Percentiles rank a stretch among this genome's conserved stretches.
Conservation (phyloP, 1,284 basidiomycete genomes). For the Trametes hirsuta region DNA sequence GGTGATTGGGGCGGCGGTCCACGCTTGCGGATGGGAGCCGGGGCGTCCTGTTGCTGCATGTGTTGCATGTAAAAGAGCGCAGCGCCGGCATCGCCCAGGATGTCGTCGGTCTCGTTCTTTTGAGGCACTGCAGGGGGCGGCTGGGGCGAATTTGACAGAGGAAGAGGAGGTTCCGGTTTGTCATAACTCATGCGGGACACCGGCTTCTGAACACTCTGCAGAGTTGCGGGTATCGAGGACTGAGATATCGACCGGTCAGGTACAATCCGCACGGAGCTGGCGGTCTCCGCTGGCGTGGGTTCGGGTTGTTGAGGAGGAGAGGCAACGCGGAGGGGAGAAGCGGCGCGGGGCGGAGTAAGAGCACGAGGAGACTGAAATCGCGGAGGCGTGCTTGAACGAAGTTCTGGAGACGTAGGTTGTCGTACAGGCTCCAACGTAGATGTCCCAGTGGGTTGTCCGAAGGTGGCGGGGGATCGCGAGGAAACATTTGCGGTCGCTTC, state of each 20-base stretch:
- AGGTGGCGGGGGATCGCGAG: slow-evolving; percentile 16
- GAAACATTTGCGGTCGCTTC: slow-evolving; percentile 13
- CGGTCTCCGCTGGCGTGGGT: slow-evolving; percentile 1
- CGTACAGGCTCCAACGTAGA: slow-evolving; percentile 20
- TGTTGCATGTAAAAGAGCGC: slow-evolving; percentile 74
- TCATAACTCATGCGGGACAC: slow-evolving; percentile 8
- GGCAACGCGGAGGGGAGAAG: slow-evolving; percentile 13
- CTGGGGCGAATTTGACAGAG: not conserved
- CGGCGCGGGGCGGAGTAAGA: slow-evolving; percentile 8
- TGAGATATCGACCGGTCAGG: slow-evolving; percentile 23
- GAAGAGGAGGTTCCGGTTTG: slow-evolving; percentile 10
- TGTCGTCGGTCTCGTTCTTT: slow-evolving; percentile 33
- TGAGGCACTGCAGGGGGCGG: slow-evolving; percentile 13
- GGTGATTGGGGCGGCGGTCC: slow-evolving; percentile 21
- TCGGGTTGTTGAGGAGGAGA: slow-evolving; percentile 5
- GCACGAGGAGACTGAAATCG: slow-evolving; percentile 20
- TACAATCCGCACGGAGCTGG: slow-evolving; percentile 18
- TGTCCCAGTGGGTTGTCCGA: slow-evolving; percentile 11
- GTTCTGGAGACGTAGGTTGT: slow-evolving; percentile 22
- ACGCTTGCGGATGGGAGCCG: slow-evolving; percentile 22
- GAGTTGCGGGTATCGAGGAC: slow-evolving; percentile 21
- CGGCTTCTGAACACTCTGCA: slow-evolving; percentile 16
- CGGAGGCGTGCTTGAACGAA: slow-evolving; percentile 15
- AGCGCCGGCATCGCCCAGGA: slow-evolving; percentile 57
- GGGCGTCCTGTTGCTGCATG: slow-evolving; percentile 40